A percentile compares a stretch with the other conserved stretches of the same genome.
phyloP scores from a whole-genome alignment of 208 protist species.

The Leishmania braziliensis region DNA sequence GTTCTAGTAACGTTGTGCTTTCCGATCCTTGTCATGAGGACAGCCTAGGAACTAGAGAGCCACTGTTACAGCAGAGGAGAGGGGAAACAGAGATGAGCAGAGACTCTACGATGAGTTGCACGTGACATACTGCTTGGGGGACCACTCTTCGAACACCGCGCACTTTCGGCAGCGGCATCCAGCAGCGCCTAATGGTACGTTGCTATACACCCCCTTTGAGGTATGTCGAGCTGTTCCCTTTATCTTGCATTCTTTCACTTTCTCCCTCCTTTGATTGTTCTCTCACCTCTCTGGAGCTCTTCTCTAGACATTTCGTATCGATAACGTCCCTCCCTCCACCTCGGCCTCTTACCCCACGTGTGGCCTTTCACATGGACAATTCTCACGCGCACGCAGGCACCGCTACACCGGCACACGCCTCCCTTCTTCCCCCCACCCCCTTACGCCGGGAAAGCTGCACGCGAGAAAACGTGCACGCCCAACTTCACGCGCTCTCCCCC shows the following conservation, averaged over 20 bases:
- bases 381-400: background rate
- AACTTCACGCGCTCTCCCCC: background rate
- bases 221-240: background rate
- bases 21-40: background rate
- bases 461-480: background rate
- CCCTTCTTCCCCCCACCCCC: background rate
- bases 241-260: background rate
- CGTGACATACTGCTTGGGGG: no score
- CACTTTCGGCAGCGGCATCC: background rate
- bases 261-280: background rate
- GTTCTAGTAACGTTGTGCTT: background rate
- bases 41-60: background rate
- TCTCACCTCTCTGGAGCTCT: background rate
- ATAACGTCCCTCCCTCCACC: background rate
- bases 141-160: background rate
- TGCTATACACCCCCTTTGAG: background rate
- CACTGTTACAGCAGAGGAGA: background rate
- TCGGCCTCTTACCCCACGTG: background rate
- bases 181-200: background rate
- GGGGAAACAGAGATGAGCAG: background rate
- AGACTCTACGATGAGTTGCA: no score
- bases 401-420: background rate
- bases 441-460: background rate
- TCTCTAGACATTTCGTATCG: background rate
- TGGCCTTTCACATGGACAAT: background rate